Evolutionary conservation across 164 flowering plant genomes (phyloP).

Genomic region (Macadamia integrifolia): DNA sequence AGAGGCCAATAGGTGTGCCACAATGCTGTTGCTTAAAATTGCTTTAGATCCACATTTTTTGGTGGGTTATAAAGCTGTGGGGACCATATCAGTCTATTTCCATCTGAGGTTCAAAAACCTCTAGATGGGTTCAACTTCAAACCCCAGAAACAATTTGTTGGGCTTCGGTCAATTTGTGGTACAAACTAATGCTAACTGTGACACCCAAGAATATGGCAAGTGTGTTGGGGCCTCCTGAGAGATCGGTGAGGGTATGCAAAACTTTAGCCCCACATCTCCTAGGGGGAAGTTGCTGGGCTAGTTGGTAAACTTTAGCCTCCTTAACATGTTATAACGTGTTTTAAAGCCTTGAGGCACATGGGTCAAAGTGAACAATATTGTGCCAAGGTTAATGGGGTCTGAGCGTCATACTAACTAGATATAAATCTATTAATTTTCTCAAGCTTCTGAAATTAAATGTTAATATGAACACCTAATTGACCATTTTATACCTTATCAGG

Average conservation of each 20-base stretch:
- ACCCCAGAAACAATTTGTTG: not conserved
- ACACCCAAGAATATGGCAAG: too few relatives aligned
- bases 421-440: not conserved
- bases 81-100: slow-evolving; percentile 8
- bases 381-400: too few relatives aligned
- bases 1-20: slow-evolving; percentile 19
- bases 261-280: too few relatives aligned
- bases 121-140: slow-evolving; percentile 13
- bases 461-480: too few relatives aligned
- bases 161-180: not conserved
- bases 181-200: too few relatives aligned
- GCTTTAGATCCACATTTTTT: slow-evolving; percentile 19
- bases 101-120: slow-evolving; percentile 13
- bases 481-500: slow-evolving; percentile 37
- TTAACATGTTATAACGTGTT: too few relatives aligned
- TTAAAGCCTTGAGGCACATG: too few relatives aligned
- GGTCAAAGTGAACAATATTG: too few relatives aligned
- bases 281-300: too few relatives aligned
- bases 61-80: slow-evolving; percentile 31
- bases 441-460: not conserved
- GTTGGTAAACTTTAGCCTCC: too few relatives aligned
- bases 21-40: slow-evolving; percentile 14
- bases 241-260: too few relatives aligned
- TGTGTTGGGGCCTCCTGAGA: too few relatives aligned
- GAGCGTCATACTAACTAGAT: not conserved